phyloP scores from a whole-genome alignment of 164 flowering plant species.

The Tinospora cordifolia region DNA sequence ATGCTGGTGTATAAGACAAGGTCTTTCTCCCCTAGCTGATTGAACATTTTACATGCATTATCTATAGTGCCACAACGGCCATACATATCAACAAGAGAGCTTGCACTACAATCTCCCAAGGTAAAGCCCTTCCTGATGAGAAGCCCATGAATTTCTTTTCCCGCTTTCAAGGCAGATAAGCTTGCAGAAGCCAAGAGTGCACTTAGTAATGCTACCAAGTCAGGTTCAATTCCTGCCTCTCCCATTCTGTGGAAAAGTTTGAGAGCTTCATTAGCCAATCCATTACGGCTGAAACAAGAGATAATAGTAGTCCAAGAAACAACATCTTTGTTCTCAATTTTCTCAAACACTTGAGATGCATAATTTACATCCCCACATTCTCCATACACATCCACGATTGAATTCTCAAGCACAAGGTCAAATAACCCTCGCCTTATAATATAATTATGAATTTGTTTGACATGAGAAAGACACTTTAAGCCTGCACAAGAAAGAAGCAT shows the following conservation, averaged over 20 bases:
- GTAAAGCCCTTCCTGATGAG: slow-evolving; percentile 42
- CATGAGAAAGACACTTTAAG: slow-evolving; percentile 29
- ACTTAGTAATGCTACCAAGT: slow-evolving; percentile 45
- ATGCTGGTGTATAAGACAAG: slow-evolving; percentile 57
- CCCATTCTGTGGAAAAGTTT: slow-evolving; percentile 37
- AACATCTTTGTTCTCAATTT: slow-evolving; percentile 45
- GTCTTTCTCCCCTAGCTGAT: slow-evolving; percentile 26
- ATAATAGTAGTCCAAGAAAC: slow-evolving; percentile 87
- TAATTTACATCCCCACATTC: slow-evolving; percentile 43
- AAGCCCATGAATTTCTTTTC: slow-evolving; percentile 73
- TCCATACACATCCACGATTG: slow-evolving; percentile 58
- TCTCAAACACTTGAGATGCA: slow-evolving; percentile 44
- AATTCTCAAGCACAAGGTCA: slow-evolving; percentile 51
- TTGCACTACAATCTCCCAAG: slow-evolving; percentile 38
- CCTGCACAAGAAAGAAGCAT: slow-evolving; percentile 53
- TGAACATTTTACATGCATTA: slow-evolving; percentile 40
- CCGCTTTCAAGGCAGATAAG: slow-evolving; percentile 58
- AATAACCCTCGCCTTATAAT: slow-evolving; percentile 37
- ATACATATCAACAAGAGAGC: slow-evolving; percentile 76
- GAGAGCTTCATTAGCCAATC: slow-evolving; percentile 61
- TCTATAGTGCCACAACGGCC: slow-evolving; percentile 57
- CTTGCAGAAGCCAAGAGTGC: slow-evolving; percentile 54
- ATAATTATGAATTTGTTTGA: slow-evolving; percentile 57
- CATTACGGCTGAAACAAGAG: slow-evolving; percentile 42
- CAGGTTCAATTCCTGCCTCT: slow-evolving; percentile 40